Evolutionary conservation across 2,329 filamentous ascomycete genomes (phyloP), one percentile per base, ranked within the genome.

Genomic region (Neopestalotiopsis rosae): DNA sequence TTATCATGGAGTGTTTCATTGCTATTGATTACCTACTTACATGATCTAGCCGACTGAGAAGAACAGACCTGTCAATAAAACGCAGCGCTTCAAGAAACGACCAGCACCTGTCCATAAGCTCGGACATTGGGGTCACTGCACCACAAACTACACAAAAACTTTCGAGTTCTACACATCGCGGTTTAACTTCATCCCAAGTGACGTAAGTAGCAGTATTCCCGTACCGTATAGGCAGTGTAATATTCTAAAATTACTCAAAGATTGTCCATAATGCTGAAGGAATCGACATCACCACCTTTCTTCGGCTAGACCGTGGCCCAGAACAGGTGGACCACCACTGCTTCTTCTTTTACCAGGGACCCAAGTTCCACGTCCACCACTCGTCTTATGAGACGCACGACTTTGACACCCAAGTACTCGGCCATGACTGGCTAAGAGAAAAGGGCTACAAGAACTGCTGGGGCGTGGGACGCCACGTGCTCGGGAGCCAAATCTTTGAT

Each of bases 401-500:
- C 77, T 92, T 91, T 73, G 91, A 94, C 75, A 88, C 88, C 4
- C 91, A 93, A 81, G 83, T 88, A 40, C 81, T 93, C 3, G 91
- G 91, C 1, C 91, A 94, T 79, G 86, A 91, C 74, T 93, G 90
- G 89, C 80, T 94, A 70, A 83, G 83, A 1, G 81, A 87, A 71
- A 88, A 89, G 77, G 88, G 87, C 1, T 91, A 91, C 76, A 85
- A 84, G 74, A 87, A 85, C 73, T 90, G 90, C 71, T 94, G 91
- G 91, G 91, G 91, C 1, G 87, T 94, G 0, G 91, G 91, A 0
- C 80, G 91, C 66, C 91, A 93, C 81, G 86, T 92, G 28, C 83
- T 93, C 73, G 91, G 91, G 4, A 89, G 86, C 71, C 91, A 93
- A 79, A 88, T 93, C 65, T 94, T 93, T 73, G 90, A 93, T 75